Conservation (phyloP, 768 basidiomycete genomes). For the Rhizopogon vinicolor region DNA sequence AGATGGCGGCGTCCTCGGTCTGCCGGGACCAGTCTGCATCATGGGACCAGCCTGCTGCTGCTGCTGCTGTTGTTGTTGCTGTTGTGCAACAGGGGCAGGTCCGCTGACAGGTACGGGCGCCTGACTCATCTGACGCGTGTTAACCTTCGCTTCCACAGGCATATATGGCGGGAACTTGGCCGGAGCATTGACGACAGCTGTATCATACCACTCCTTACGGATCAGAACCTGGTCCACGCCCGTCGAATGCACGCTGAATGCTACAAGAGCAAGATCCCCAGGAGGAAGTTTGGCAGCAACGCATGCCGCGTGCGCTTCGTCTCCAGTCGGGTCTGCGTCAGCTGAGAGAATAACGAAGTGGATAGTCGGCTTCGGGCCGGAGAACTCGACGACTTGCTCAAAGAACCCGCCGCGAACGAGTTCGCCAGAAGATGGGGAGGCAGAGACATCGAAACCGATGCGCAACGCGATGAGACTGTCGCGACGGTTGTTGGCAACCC, state of each 20-base stretch:
- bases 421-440: slow-evolving; percentile 48
- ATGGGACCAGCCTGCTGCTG: slow-evolving; percentile 9
- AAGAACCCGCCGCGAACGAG: slow-evolving; percentile 63
- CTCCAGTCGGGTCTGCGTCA: slow-evolving; percentile 77
- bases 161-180: slow-evolving; percentile 59
- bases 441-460: slow-evolving; percentile 58
- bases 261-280: slow-evolving; percentile 76
- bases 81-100: slow-evolving; percentile 11
- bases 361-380: slow-evolving; percentile 79
- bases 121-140: slow-evolving; percentile 22
- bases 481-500: slow-evolving; percentile 82
- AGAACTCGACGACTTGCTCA: slow-evolving; percentile 81
- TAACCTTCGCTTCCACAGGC: slow-evolving; percentile 18
- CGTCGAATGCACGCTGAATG: slow-evolving; percentile 85
- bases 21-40: slow-evolving; percentile 36
- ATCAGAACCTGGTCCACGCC: slow-evolving; percentile 88
- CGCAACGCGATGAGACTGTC: slow-evolving; percentile 82
- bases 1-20: slow-evolving; percentile 65
- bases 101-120: slow-evolving; percentile 22
- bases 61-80: not conserved
- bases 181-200: slow-evolving; percentile 49
- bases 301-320: slow-evolving; percentile 81
- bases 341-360: slow-evolving; percentile 86
- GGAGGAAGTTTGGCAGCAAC: slow-evolving; percentile 74
- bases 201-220: slow-evolving; percentile 80